phyloP scores from a whole-genome alignment of 495 filamentous ascomycete genomes.

The Podospora tetraspora region DNA sequence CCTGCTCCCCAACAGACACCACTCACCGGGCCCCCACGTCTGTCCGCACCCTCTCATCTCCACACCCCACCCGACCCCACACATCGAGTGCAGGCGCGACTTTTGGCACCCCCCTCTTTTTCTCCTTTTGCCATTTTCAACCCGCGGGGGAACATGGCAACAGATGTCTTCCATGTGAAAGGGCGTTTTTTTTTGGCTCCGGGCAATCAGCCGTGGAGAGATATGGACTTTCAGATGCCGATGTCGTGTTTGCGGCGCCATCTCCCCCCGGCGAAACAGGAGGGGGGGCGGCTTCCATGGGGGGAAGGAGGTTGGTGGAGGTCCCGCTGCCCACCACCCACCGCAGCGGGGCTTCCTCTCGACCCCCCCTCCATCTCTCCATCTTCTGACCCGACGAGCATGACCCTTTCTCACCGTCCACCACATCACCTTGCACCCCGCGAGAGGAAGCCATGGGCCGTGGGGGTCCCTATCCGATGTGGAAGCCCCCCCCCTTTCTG shows the following conservation, averaged over 20 bases:
- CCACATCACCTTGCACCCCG: background rate
- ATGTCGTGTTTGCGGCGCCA: background rate
- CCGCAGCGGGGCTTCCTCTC: background rate
- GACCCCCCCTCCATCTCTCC: too few relatives aligned
- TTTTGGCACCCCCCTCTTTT: background rate
- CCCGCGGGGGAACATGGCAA: background rate
- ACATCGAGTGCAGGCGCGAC: background rate
- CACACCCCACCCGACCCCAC: constrained; percentile 1
- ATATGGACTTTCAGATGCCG: background rate
- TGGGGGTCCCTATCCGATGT: background rate
- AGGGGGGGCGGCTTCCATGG: background rate
- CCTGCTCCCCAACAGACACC: background rate
- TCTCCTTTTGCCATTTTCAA: background rate
- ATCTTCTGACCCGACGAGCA: background rate
- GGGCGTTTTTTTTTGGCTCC: too few relatives aligned
- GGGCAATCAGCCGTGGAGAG: background rate
- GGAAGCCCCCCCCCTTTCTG: background rate
- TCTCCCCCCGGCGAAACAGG: background rate
- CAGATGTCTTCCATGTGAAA: background rate
- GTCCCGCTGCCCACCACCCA: background rate
- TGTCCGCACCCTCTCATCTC: constrained; percentile 1
- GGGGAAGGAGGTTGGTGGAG: background rate
- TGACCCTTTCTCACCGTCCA: background rate
- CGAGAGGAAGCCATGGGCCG: background rate
- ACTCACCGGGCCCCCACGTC: constrained; percentile 4